Evolutionary conservation across 768 basidiomycete species (phyloP), one percentile per base, ranked within the genome.

Genomic region (Cytidiella melzeri): DNA sequence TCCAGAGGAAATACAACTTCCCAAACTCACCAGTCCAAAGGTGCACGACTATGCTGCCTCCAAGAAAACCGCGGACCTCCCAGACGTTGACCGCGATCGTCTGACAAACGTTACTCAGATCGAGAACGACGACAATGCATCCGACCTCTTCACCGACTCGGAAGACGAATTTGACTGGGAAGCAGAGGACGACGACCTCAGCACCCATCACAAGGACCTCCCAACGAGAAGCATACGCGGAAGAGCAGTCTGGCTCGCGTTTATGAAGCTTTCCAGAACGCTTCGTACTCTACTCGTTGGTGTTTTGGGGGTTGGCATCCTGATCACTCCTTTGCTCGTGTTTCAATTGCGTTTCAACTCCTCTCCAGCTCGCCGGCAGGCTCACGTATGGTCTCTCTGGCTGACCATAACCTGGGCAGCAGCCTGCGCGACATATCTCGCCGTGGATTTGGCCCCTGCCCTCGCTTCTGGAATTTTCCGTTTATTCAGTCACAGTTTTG

Each of bases 311-410:
- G 72, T 72, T 15, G 79, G 75, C 26, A 70, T 90, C 55, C 69
- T 86, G 47, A 78, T 88, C 53, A 77, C 83, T 0, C 87, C 87
- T 0, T 70, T 84, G 40, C 67, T 89, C 53, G 79, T 90, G 48
- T 78, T 87, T 52, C 68, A 84, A 50, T 60, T 86, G 43, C 76
- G 74, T 45, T 89, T 85, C 61, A 69, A 67, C 47, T 65, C 65
- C 34, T 79, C 64, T 50, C 54, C 67, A 15, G 75, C 70, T 11
- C 72, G 72, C 44, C 62, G 69, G 21, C 81, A 87, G 54, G 81
- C 85, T 12, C 73, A 76, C 51, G 73, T 77, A 70, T 78, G 73
- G 72, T 85, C 83, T 5, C 65, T 87, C 36, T 88, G 85, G 85
- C 58, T 86, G 27, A 69, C 84, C 5, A 74, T 86, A 25, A 71